Conservation (phyloP, 108 stramenopile species). For the Stephanodiscus triporus region DNA sequence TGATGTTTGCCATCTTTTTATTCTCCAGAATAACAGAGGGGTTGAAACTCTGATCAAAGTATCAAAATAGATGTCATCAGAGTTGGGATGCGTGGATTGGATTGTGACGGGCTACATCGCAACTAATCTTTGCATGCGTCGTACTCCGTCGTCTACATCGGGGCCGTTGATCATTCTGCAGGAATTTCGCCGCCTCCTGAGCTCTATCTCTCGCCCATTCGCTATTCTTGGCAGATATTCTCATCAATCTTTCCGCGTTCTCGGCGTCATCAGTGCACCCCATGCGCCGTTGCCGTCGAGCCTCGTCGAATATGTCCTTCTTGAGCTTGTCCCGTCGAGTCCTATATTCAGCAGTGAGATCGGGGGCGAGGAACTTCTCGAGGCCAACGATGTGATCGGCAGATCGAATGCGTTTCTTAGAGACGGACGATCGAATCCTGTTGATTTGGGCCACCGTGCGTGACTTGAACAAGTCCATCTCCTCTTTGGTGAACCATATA, state of each 20-base stretch:
- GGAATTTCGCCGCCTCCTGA: too few relatives aligned
- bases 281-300: too few relatives aligned
- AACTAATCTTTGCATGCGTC: too few relatives aligned
- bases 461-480: constrained; percentile 10
- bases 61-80: too few relatives aligned
- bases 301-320: neutral
- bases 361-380: constrained; percentile 14
- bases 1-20: too few relatives aligned
- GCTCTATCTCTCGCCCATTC: constrained; percentile 7
- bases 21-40: too few relatives aligned
- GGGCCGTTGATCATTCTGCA: too few relatives aligned
- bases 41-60: too few relatives aligned
- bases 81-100: too few relatives aligned
- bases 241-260: constrained; percentile 1
- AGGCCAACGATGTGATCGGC: constrained; percentile 8
- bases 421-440: neutral
- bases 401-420: neutral
- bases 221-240: constrained; percentile 12
- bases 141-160: too few relatives aligned
- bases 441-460: neutral
- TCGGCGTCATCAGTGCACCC: neutral
- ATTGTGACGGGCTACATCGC: too few relatives aligned
- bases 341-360: constrained; percentile 12
- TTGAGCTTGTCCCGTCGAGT: neutral
- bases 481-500: constrained; percentile 13